Percentiles rank a stretch among this genome's conserved stretches.
Conservation (phyloP, 2,329 filamentous ascomycete genomes). For the Exophiala lecanii-corni region DNA sequence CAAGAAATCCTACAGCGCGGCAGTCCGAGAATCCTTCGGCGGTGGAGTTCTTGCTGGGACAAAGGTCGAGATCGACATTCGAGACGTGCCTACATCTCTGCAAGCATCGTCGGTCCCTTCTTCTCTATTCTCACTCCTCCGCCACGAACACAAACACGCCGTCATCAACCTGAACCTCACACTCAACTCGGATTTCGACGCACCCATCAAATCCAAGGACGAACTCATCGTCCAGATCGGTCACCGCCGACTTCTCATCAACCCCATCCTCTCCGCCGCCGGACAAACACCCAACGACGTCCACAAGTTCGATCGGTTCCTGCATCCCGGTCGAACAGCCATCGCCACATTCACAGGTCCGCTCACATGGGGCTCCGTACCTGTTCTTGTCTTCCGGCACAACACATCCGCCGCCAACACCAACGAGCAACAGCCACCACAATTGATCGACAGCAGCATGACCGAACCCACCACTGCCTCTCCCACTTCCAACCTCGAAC, state of each 20-base stretch:
- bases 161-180: constrained; percentile 86
- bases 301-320: constrained; percentile 89
- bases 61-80: constrained; percentile 73
- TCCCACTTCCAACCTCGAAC: constrained; percentile 53
- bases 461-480: constrained; percentile 42
- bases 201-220: constrained; percentile 83
- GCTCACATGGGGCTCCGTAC: constrained; percentile 87
- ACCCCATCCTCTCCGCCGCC: constrained; percentile 83
- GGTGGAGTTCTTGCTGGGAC: constrained; percentile 82
- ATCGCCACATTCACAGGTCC: constrained; percentile 88
- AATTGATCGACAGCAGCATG: constrained; percentile 36
- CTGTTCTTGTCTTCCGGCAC: constrained; percentile 76
- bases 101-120: constrained; percentile 57
- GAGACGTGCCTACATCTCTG: constrained; percentile 52
- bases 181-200: constrained; percentile 69
- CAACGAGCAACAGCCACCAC: constrained; percentile 4
- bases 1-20: constrained; percentile 71
- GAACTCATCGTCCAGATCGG: constrained; percentile 90
- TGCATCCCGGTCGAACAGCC: constrained; percentile 85
- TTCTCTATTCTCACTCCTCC: constrained; percentile 77
- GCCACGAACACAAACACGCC: constrained; percentile 92
- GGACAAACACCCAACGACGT: constrained; percentile 93
- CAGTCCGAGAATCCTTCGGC: constrained; percentile 76
- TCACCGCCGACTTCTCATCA: constrained; percentile 77
- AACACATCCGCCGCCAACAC: neutral